Percentiles rank a stretch among this genome's conserved stretches.
Evolutionary conservation across 2,329 filamentous ascomycete genomes (phyloP).

Genomic region (Aspergillus sp.): DNA sequence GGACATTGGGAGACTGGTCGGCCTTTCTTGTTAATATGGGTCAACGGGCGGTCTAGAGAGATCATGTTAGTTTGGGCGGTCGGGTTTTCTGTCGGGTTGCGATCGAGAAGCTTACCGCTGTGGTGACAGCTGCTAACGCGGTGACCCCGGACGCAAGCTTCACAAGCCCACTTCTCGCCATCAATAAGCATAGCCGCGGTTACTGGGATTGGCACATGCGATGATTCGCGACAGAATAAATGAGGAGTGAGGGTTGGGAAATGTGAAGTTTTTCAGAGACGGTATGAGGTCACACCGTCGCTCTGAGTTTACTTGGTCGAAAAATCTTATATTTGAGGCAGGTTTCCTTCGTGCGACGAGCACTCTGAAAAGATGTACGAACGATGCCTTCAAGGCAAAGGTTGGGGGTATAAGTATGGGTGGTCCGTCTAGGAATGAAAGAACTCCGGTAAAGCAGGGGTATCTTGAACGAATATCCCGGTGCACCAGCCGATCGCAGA

Average conservation of each 20-base stretch:
- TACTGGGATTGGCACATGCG: slow-evolving; percentile 41
- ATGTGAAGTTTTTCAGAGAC: slow-evolving; percentile 11
- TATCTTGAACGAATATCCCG: slow-evolving; percentile 35
- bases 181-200: slow-evolving; percentile 71
- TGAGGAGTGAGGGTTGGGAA: slow-evolving; percentile 14
- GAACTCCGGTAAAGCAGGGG: slow-evolving; percentile 34
- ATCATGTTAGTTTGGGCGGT: slow-evolving; percentile 12
- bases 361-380: slow-evolving; percentile 21
- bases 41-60: slow-evolving; percentile 75
- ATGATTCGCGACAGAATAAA: slow-evolving; percentile 33
- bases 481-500: slow-evolving; percentile 9
- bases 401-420: slow-evolving; percentile 21
- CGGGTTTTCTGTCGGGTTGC: neutral
- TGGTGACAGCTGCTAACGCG: slow-evolving; percentile 99
- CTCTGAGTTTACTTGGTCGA: slow-evolving; percentile 10
- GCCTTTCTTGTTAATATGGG: slow-evolving; percentile 96
- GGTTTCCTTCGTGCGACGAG: slow-evolving; percentile 14
- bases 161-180: slow-evolving; percentile 97
- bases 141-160: slow-evolving; percentile 96
- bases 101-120: slow-evolving; percentile 65
- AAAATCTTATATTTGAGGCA: slow-evolving; percentile 8
- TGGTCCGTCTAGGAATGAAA: slow-evolving; percentile 27
- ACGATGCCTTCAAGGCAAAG: slow-evolving; percentile 36
- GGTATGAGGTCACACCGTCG: slow-evolving; percentile 9
- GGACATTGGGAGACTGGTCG: slow-evolving; percentile 96